Evolutionary conservation across 352 stramenopile genomes (phyloP), one percentile per base, ranked within the genome.

Genomic region (Stramenopiles sp.): DNA sequence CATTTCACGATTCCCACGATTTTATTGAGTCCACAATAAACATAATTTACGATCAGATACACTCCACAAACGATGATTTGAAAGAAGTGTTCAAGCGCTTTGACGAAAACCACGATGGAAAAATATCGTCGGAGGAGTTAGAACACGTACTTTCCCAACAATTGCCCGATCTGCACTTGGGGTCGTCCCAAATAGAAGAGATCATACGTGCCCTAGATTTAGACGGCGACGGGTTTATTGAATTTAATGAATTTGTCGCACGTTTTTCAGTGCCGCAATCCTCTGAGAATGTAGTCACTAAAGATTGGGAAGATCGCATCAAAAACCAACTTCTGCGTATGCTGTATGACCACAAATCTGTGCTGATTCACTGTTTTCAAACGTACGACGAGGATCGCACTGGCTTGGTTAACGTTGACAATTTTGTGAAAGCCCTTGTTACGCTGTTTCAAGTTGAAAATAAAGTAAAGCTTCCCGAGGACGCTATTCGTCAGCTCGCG

Each of bases 191-290:
- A 78, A 94, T 95, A 49, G 88, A 94, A 53, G 83, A 91, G 76
- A 79, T 96, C 73, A 81, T 95, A 37, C 78, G 80, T 0, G 87
- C 90, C 74, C 81, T 96, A 0, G 90, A 96, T 81, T 87, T 81
- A 75, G 88, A 96, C 81, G 81, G 89, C 48, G 88, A 95, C 79
- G 90, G 90, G 48, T 88, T 86, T 34, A 87, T 96, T 76, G 91
- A 86, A 80, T 96, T 95, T 84, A 91, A 92, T 79, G 89, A 96
- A 79, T 96, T 96, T 79, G 89, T 96, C 48, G 83, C 92, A 53
- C 89, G 89, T 73, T 95, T 96, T 71, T 31, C 31, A 2, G 35
- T 4, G 4, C 33, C 33, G 33, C 33, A 71, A 6, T 35, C 31
- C 12, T 4, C 2, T 6, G 53, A 4, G 6, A 2, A 31, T 71